Conservation (phyloP, 148 eudicot species). For the Cornus controversa region DNA sequence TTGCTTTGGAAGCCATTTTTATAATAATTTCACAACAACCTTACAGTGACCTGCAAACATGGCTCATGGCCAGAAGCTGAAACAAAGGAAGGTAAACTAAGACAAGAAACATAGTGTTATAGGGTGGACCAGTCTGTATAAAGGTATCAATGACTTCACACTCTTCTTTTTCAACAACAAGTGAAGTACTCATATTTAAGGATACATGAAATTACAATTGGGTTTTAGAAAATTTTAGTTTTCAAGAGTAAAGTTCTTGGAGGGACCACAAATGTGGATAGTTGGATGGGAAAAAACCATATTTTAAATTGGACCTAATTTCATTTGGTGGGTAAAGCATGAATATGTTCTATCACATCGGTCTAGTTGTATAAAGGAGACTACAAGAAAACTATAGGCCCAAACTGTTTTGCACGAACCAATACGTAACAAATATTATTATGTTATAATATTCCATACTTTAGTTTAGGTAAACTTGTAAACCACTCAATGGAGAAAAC, state of each 20-base stretch:
- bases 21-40: slow-evolving; percentile 43
- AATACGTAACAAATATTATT: too few relatives aligned
- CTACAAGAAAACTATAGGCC: too few relatives aligned
- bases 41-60: slow-evolving; percentile 53
- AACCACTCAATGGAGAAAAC: too few relatives aligned
- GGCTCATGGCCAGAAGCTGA: slow-evolving; percentile 51
- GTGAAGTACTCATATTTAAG: background rate
- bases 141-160: background rate
- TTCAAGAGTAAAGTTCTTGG: background rate
- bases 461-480: too few relatives aligned
- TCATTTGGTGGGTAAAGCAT: too few relatives aligned
- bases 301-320: too few relatives aligned
- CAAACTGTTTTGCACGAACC: too few relatives aligned
- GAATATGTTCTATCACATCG: too few relatives aligned
- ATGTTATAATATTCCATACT: too few relatives aligned
- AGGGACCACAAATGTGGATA: too few relatives aligned
- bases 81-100: slow-evolving; percentile 65
- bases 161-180: slow-evolving; percentile 1
- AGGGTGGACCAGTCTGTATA: slow-evolving; percentile 27
- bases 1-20: slow-evolving; percentile 41
- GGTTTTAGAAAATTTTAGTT: background rate
- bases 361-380: too few relatives aligned
- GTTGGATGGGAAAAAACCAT: too few relatives aligned
- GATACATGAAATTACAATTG: background rate
- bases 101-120: slow-evolving; percentile 60